phyloP scores from a whole-genome alignment of 257 asterid species.

The Ligustrum vulgare region DNA sequence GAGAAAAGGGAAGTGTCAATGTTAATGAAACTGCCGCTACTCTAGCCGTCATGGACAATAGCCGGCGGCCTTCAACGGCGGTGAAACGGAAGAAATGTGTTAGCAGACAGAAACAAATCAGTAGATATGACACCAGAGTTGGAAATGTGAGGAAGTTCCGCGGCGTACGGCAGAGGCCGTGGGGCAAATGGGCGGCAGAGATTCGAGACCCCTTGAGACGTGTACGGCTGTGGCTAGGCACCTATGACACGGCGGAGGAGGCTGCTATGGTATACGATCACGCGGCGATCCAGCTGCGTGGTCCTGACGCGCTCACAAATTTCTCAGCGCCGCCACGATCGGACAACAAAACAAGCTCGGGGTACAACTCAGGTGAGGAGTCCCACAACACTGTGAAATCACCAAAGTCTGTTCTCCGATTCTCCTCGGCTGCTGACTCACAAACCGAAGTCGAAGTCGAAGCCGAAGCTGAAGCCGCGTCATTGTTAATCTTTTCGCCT shows the following conservation, averaged over 20 bases:
- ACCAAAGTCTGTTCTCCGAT: conserved; percentile 69
- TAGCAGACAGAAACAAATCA: conserved; percentile 2
- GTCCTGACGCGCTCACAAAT: conserved; percentile 78
- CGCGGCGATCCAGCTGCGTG: conserved; percentile 84
- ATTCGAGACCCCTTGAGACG: conserved; percentile 77
- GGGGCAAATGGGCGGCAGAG: conserved; percentile 98
- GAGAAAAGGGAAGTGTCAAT: conserved; percentile 11
- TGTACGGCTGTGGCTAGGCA: conserved; percentile 83
- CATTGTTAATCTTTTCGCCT: conserved; percentile 20
- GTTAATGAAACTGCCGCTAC: not conserved
- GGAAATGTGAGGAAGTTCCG: conserved; percentile 49
- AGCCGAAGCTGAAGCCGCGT: conserved; percentile 34
- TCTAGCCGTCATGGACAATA: conserved; percentile 21
- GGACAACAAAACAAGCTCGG: conserved; percentile 22
- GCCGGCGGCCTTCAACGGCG: conserved; percentile 1
- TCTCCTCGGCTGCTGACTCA: conserved; percentile 33
- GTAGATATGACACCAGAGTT: conserved; percentile 11
- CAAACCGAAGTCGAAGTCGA: conserved; percentile 26
- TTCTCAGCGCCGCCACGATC: conserved; percentile 36
- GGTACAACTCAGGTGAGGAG: conserved; percentile 57
- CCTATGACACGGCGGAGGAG: conserved; percentile 84
- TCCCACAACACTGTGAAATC: conserved; percentile 42
- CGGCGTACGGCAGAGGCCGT: conserved; percentile 80
- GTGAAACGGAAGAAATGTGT: conserved; percentile 29
- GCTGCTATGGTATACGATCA: conserved; percentile 92